These are phyloP conservation scores for Pythium scleroteichum DNA, from an alignment of 352 stramenopile species.

Conservation along the genomic window DNA sequence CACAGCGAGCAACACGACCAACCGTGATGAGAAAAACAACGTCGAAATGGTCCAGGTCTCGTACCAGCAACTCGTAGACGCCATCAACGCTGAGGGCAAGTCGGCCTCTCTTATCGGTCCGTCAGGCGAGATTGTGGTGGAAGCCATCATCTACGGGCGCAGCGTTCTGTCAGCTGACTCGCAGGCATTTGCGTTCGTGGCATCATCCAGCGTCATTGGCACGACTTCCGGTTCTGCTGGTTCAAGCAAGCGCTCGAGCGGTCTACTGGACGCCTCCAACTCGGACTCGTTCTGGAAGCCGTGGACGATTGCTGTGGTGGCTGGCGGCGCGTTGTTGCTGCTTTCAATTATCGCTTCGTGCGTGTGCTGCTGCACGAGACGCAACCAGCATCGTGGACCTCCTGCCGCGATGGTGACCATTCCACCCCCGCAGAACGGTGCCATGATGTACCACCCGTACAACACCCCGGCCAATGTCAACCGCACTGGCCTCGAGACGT, in stretches of 20 bases:
- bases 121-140: conserved; percentile 68
- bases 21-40: conserved; percentile 79
- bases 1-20: conserved; percentile 47
- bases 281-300: conserved; percentile 48
- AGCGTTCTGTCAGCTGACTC: conserved; percentile 57
- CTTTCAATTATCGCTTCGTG: conserved; percentile 43
- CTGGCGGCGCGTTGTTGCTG: conserved; percentile 46
- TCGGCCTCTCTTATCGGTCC: conserved; percentile 28
- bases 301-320: conserved; percentile 56
- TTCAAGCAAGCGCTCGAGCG: background rate
- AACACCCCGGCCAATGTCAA: conserved; percentile 4
- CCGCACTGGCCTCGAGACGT: conserved; percentile 27
- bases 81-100: conserved; percentile 29
- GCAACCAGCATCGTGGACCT: conserved; percentile 7
- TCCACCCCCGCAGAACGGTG: conserved; percentile 1
- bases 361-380: conserved; percentile 34
- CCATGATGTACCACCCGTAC: conserved; percentile 19
- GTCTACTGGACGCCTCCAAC: background rate
- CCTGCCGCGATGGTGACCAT: conserved; percentile 1
- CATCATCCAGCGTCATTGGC: conserved; percentile 74
- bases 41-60: conserved; percentile 82
- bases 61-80: conserved; percentile 59
- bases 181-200: conserved; percentile 78
- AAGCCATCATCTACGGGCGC: conserved; percentile 66
- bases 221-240: conserved; percentile 38